phyloP scores from a whole-genome alignment of 768 basidiomycete species.

The Tulasnella sp. region DNA sequence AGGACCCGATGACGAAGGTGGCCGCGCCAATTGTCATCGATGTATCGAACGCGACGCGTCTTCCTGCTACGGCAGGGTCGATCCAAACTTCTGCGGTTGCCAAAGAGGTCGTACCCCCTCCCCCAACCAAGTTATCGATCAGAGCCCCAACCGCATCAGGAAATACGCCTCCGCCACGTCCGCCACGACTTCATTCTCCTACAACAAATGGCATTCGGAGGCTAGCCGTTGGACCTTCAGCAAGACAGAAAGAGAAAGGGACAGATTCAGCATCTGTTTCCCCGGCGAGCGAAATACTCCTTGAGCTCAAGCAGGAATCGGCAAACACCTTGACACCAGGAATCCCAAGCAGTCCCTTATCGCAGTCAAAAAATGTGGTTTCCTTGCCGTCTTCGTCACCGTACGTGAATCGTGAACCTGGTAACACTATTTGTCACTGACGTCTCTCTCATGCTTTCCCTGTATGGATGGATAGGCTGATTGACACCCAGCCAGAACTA shows the following conservation, averaged over 20 bases:
- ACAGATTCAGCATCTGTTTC: too few relatives aligned
- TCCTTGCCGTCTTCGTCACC: too few relatives aligned
- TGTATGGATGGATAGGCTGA: too few relatives aligned
- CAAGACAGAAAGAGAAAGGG: too few relatives aligned
- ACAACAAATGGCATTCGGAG: neutral
- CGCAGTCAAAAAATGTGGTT: too few relatives aligned
- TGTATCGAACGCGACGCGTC: neutral
- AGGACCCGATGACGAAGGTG: conserved; percentile 1
- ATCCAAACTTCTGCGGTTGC: neutral
- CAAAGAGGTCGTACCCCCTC: neutral
- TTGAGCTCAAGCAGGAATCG: too few relatives aligned
- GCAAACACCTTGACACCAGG: too few relatives aligned
- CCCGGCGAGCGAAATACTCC: too few relatives aligned
- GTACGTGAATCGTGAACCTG: too few relatives aligned
- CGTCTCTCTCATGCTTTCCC: neutral
- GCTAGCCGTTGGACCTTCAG: too few relatives aligned
- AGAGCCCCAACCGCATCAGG: neutral
- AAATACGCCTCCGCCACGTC: neutral
- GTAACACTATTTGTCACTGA: neutral
- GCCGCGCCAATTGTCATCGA: conserved; percentile 7
- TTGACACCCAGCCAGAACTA: too few relatives aligned
- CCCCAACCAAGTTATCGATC: neutral
- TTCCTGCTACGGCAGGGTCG: neutral
- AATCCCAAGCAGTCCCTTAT: too few relatives aligned
- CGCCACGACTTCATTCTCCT: neutral